These are phyloP conservation scores for Colletotrichum nymphaeae DNA, from an alignment of 2,329 filamentous ascomycete species.

Conservation along the genomic window DNA sequence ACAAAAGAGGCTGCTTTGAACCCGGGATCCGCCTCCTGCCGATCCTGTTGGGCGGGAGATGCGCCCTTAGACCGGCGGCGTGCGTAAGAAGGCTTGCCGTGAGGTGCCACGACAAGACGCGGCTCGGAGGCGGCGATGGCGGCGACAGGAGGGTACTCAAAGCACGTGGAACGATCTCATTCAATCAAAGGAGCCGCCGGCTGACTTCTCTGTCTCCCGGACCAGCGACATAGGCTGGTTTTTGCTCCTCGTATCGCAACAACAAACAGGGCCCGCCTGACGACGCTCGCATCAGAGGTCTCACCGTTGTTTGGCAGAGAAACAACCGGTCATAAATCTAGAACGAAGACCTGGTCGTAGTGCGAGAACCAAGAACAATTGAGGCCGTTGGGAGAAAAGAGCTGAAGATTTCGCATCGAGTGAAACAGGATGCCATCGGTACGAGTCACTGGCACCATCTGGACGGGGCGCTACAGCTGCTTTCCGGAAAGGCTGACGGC, in stretches of 20 bases:
- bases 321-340: conserved; percentile 1
- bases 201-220: not conserved
- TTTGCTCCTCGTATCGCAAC: not conserved
- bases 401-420: conserved; percentile 29
- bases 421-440: conserved; percentile 30
- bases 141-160: not conserved
- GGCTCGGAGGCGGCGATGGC: conserved; percentile 13
- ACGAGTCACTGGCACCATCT: conserved; percentile 29
- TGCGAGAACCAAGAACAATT: not conserved
- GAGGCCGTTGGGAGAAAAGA: not conserved
- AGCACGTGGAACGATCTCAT: conserved; percentile 25
- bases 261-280: conserved; percentile 6
- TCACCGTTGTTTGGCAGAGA: conserved; percentile 25
- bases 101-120: conserved; percentile 34
- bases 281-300: conserved; percentile 10
- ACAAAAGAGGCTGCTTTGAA: conserved; percentile 2
- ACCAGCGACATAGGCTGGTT: not conserved
- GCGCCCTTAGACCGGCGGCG: conserved; percentile 12
- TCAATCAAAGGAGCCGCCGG: not conserved
- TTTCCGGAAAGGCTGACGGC: conserved; percentile 33
- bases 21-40: conserved; percentile 27
- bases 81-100: conserved; percentile 29
- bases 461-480: conserved; percentile 32
- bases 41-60: conserved; percentile 32
- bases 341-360: not conserved